phyloP scores from a whole-genome alignment of 2,329 filamentous ascomycete species.

The Capronia americana region DNA sequence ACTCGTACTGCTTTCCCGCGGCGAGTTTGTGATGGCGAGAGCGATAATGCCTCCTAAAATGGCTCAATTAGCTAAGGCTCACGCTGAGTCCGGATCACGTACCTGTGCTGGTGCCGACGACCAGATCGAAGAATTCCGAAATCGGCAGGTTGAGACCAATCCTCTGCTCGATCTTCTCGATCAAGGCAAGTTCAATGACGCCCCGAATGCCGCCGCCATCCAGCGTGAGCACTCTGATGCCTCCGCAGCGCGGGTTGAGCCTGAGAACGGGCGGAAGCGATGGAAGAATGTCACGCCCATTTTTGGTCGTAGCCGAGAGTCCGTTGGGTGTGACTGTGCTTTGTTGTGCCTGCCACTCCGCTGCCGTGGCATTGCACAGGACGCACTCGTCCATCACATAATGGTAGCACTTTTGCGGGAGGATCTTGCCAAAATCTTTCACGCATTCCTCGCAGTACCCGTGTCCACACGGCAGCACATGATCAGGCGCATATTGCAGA shows the following conservation, averaged over 20 bases:
- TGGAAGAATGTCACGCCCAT: background rate
- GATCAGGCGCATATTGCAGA: constrained; percentile 13
- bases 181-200: constrained; percentile 7
- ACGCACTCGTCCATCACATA: constrained; percentile 6
- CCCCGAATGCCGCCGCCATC: constrained; percentile 12
- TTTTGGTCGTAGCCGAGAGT: background rate
- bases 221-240: constrained; percentile 9
- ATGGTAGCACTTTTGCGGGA: constrained; percentile 7
- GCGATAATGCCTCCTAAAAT: constrained; percentile 8
- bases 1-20: background rate
- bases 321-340: no score
- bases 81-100: background rate
- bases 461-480: constrained; percentile 13
- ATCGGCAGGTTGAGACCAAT: constrained; percentile 7
- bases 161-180: constrained; percentile 14
- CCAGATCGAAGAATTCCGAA: constrained; percentile 11
- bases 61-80: background rate
- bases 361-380: constrained; percentile 5
- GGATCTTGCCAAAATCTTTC: constrained; percentile 7
- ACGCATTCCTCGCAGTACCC: constrained; percentile 13
- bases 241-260: constrained; percentile 13
- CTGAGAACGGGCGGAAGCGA: background rate
- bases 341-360: constrained; percentile 1
- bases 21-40: background rate
- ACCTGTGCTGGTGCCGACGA: constrained; percentile 15